Percentiles rank a stretch among this genome's conserved stretches.
These are phyloP conservation scores for Rhamnella rubrinervis DNA, from an alignment of 331 rosid species.

Conservation along the genomic window DNA sequence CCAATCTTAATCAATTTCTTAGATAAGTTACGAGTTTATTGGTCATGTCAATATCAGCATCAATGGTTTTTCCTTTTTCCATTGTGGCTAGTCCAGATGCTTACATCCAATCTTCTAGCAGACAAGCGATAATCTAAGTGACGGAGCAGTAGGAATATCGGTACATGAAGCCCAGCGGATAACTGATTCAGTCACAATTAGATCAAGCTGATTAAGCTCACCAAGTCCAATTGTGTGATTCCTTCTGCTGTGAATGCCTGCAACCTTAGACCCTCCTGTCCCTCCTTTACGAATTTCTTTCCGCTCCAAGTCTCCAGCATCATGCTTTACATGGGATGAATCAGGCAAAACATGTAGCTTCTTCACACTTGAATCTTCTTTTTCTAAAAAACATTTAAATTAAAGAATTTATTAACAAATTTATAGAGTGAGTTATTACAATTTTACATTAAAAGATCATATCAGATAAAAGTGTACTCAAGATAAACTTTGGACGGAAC, in stretches of 20 bases:
- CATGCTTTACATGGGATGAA: slow-evolving; percentile 18
- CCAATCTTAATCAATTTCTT: neutral
- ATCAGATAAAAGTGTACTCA: too few relatives aligned
- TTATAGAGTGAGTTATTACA: too few relatives aligned
- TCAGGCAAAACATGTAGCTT: slow-evolving; percentile 15
- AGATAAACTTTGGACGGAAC: too few relatives aligned
- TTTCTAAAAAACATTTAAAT: neutral
- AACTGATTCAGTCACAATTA: slow-evolving; percentile 26
- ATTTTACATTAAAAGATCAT: too few relatives aligned
- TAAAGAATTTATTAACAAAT: neutral
- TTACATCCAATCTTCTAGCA: slow-evolving; percentile 16
- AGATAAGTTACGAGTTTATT: neutral
- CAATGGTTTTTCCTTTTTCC: neutral
- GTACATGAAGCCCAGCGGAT: slow-evolving; percentile 42
- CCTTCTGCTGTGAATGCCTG: slow-evolving; percentile 33
- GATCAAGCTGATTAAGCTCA: slow-evolving; percentile 30
- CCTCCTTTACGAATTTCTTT: slow-evolving; percentile 25
- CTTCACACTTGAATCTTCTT: slow-evolving; percentile 23
- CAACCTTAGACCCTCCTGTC: slow-evolving; percentile 18
- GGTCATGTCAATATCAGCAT: neutral
- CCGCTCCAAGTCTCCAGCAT: slow-evolving; percentile 25
- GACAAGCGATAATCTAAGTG: slow-evolving; percentile 33
- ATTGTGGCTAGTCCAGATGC: neutral
- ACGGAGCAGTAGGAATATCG: slow-evolving; percentile 30
- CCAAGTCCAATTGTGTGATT: slow-evolving; percentile 37